Evolutionary conservation across 176 grass and related monocot genomes (phyloP).

Genomic region (Phoenix roebelenii): DNA sequence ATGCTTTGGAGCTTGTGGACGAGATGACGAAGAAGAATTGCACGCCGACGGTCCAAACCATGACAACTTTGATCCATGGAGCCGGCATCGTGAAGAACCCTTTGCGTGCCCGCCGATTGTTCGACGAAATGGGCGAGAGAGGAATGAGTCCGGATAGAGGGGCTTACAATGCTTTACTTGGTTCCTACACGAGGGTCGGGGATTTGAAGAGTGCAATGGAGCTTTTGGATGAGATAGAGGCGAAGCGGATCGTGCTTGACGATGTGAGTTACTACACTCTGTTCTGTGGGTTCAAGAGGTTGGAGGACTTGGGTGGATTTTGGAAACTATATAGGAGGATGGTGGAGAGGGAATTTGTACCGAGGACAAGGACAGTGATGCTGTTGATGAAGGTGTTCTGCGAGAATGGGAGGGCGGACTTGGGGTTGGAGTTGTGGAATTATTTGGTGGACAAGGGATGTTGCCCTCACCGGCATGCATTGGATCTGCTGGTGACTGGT

Average conservation of each 20-base stretch:
- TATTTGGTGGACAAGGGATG: slow-evolving; percentile 66
- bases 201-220: slow-evolving; percentile 52
- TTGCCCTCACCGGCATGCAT: slow-evolving; percentile 64
- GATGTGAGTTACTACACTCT: slow-evolving; percentile 76
- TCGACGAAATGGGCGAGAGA: slow-evolving; percentile 58
- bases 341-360: slow-evolving; percentile 43
- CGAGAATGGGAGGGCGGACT: slow-evolving; percentile 50
- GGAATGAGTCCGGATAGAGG: slow-evolving; percentile 48
- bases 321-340: slow-evolving; percentile 69
- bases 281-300: slow-evolving; percentile 63
- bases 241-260: slow-evolving; percentile 41
- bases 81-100: slow-evolving; percentile 52
- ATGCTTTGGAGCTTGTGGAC: slow-evolving; percentile 52
- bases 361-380: slow-evolving; percentile 65
- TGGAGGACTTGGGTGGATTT: slow-evolving; percentile 56
- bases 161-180: slow-evolving; percentile 67
- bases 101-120: slow-evolving; percentile 29
- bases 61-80: slow-evolving; percentile 71
- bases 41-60: slow-evolving; percentile 42
- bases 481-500: slow-evolving; percentile 66
- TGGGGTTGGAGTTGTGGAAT: slow-evolving; percentile 66
- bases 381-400: slow-evolving; percentile 86
- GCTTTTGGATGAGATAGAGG: slow-evolving; percentile 59
- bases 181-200: slow-evolving; percentile 40
- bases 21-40: slow-evolving; percentile 61